These are phyloP conservation scores for Selaginella moellendorffii DNA, from an alignment of 75 land plant species.

Conservation along the genomic window DNA sequence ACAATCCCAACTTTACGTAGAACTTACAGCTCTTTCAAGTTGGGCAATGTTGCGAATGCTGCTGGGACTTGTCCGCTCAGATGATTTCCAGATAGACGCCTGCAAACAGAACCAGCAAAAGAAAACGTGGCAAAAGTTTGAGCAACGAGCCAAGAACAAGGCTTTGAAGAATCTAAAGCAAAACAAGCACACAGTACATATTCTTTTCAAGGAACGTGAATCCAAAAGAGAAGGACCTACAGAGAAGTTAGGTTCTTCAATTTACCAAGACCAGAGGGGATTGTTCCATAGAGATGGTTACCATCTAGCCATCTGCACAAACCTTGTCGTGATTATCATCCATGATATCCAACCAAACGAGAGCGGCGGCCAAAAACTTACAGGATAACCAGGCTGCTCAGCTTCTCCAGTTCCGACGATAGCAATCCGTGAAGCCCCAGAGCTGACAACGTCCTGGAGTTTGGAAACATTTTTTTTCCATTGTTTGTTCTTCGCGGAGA, in stretches of 20 bases:
- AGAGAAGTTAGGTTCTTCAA: constrained; percentile 15
- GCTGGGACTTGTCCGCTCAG: constrained; percentile 11
- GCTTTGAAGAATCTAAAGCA: background rate
- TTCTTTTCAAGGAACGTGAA: background rate
- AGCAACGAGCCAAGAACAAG: background rate
- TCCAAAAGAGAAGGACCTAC: constrained; percentile 2
- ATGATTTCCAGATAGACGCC: constrained; percentile 11
- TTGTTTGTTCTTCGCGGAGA: too few species aligned
- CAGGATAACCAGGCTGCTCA: background rate
- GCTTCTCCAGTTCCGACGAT: background rate
- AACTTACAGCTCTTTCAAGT: constrained; percentile 14
- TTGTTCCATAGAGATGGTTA: constrained; percentile 10
- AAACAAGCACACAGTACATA: background rate
- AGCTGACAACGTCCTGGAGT: background rate
- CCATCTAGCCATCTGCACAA: background rate
- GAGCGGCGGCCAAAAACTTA: background rate
- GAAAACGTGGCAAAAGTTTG: background rate
- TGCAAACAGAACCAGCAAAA: background rate
- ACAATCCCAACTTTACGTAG: background rate
- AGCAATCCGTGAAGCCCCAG: background rate
- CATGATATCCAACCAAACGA: background rate
- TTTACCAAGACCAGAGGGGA: constrained; percentile 5
- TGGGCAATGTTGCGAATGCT: constrained; percentile 3
- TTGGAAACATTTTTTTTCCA: too few species aligned
- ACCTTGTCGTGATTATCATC: too few species aligned